Base-by-base conservation (phyloP, 2,329 filamentous ascomycete species). In the Xylaria sp. region DNA sequence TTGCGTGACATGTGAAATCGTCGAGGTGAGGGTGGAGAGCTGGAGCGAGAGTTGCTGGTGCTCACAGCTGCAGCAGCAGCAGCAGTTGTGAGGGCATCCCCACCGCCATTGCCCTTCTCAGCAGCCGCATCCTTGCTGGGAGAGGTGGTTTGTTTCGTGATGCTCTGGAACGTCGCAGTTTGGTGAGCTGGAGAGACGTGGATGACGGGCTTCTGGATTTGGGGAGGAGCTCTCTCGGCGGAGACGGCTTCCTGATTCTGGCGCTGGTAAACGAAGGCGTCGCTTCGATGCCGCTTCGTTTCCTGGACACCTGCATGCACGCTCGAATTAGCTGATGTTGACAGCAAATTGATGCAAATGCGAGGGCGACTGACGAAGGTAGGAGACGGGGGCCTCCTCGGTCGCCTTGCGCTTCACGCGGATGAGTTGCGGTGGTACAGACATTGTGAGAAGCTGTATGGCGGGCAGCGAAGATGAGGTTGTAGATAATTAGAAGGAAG, bases 341-440 rank as follows among this genome's bases (percentile, higher is more conserved):
- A 34, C 17, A 42, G 42, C 21, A 65, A 34, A 65, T 65, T 56
- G 55, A 56, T 64, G 24, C 47, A 45, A 60, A 55, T 58, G 17
- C 19, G 34, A 59, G 60, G 66, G 24, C 57, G 61, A 79, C 84
- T 69, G 74, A 89, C 86, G 83, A 55, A 89, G 82, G 72, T 86
- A 87, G 61, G 86, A 83, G 59, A 89, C 84, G 3, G 86, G 85
- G 12, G 81, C 79, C 39, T 84, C 82, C 66, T 84, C 85, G 59
- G 83, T 84, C 48, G 85, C 84, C 79, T 89, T 89, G 74, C 87
- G 86, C 82, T 89, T 89, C 71, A 89, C 85, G 65, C 85, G 85
- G 77, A 89, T 89, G 57, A 86, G 79, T 69, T 87, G 84, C 30
- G 87, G 87, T 27, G 87, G 87, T 3, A 87, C 79, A 57, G 86